phyloP scores from a whole-genome alignment of 495 filamentous ascomycete species.

The Lasiosphaeris hirsuta region DNA sequence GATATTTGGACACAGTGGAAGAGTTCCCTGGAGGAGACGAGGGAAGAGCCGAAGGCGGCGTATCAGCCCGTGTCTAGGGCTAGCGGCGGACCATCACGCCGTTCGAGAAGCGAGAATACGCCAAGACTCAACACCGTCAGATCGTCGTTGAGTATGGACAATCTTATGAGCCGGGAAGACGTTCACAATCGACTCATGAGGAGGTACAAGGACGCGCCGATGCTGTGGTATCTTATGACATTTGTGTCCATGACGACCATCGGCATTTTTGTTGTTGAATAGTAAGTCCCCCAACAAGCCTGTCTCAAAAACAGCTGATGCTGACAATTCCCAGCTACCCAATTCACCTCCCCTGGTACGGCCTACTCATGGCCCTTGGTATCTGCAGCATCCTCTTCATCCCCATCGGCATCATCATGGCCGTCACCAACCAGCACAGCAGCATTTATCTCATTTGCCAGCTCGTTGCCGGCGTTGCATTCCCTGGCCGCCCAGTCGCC shows the following conservation, averaged over 20 bases:
- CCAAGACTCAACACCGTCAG: constrained; percentile 19
- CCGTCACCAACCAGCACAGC: constrained; percentile 78
- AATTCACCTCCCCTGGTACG: constrained; percentile 73
- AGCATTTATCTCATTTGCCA: constrained; percentile 81
- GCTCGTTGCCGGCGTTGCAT: constrained; percentile 71
- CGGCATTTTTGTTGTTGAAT: constrained; percentile 81
- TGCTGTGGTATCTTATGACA: constrained; percentile 71
- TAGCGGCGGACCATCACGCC: constrained; percentile 14
- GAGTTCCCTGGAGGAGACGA: constrained; percentile 47
- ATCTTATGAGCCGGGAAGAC: constrained; percentile 63
- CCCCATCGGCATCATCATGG: constrained; percentile 81
- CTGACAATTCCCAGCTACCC: constrained; percentile 54
- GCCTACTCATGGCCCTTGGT: constrained; percentile 67
- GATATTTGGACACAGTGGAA: constrained; percentile 71
- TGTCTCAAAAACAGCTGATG: not conserved
- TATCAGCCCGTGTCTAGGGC: constrained; percentile 43
- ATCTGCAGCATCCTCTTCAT: constrained; percentile 74
- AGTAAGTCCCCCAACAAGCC: constrained; percentile 40
- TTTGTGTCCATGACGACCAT: constrained; percentile 68
- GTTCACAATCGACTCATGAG: constrained; percentile 77
- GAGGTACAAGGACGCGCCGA: constrained; percentile 69
- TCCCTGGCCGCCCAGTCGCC: constrained; percentile 77
- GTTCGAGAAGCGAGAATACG: constrained; percentile 6
- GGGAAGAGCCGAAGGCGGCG: constrained; percentile 36
- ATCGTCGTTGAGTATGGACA: constrained; percentile 46